Percentiles rank a stretch among this genome's conserved stretches.
phyloP scores from a whole-genome alignment of 1,284 basidiomycete genomes.

The Rugosomyces carneus region DNA sequence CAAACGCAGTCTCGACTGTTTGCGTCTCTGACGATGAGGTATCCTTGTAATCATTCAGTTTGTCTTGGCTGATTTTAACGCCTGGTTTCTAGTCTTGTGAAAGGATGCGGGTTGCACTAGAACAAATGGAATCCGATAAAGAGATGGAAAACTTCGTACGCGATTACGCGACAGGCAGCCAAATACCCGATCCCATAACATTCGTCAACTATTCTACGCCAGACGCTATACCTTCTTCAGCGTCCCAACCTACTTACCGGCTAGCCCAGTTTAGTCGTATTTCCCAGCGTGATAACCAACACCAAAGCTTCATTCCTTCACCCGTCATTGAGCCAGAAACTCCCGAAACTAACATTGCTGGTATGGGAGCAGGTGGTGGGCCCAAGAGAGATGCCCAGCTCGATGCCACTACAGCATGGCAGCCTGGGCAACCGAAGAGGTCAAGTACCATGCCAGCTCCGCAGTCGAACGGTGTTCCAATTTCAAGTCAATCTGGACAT shows the following conservation, averaged over 20 bases:
- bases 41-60: conserved; percentile 20
- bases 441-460: conserved; percentile 10
- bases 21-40: conserved; percentile 97
- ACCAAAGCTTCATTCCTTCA: conserved; percentile 21
- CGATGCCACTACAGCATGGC: conserved; percentile 22
- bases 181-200: conserved; percentile 70
- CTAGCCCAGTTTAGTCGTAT: conserved; percentile 49
- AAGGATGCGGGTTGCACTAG: conserved; percentile 72
- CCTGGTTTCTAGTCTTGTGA: conserved; percentile 74
- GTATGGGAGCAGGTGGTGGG: conserved; percentile 53
- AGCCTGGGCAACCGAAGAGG: conserved; percentile 22
- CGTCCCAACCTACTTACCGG: conserved; percentile 36
- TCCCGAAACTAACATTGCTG: conserved; percentile 51
- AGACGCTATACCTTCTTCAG: conserved; percentile 45
- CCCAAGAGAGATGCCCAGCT: conserved; percentile 29
- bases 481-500: conserved; percentile 9
- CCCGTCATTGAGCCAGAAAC: conserved; percentile 38
- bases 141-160: conserved; percentile 82
- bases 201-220: conserved; percentile 65
- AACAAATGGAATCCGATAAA: conserved; percentile 73
- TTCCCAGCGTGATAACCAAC: conserved; percentile 37
- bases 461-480: conserved; percentile 29
- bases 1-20: conserved; percentile 90
- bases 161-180: conserved; percentile 78
- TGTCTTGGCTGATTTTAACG: background rate